phyloP scores from a whole-genome alignment of 768 basidiomycete genomes.

The Russula lepida region DNA sequence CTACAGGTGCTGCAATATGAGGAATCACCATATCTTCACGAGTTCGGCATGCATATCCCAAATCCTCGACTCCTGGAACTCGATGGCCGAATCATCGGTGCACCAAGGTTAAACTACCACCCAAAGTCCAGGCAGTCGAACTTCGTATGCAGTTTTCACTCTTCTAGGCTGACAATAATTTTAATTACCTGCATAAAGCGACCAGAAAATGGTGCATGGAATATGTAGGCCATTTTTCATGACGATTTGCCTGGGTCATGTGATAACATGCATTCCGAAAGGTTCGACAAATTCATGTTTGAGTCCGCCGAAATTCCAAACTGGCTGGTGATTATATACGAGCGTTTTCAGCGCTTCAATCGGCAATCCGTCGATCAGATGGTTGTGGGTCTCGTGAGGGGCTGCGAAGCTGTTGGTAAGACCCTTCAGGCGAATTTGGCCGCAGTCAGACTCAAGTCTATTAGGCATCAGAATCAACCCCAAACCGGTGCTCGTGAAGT shows the following conservation, averaged over 20 bases:
- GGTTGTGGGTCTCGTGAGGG: slow-evolving; percentile 41
- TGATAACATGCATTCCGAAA: slow-evolving; percentile 22
- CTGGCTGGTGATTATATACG: slow-evolving; percentile 63
- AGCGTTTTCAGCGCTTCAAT: slow-evolving; percentile 47
- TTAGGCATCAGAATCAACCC: slow-evolving; percentile 52
- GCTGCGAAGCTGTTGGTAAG: slow-evolving; percentile 53
- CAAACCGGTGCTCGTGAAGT: slow-evolving; percentile 36
- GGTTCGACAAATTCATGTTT: slow-evolving; percentile 66
- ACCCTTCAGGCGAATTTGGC: not conserved
- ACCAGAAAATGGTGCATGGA: slow-evolving; percentile 65
- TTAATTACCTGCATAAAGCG: slow-evolving; percentile 30
- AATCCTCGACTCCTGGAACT: slow-evolving; percentile 42
- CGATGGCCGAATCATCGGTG: slow-evolving; percentile 50
- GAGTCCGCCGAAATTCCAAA: slow-evolving; percentile 41
- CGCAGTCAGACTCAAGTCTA: not conserved
- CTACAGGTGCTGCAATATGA: slow-evolving; percentile 42
- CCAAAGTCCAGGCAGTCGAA: slow-evolving; percentile 43
- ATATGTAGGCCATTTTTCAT: slow-evolving; percentile 43
- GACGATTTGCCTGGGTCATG: not conserved
- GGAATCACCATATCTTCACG: slow-evolving; percentile 45
- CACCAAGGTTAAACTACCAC: slow-evolving; percentile 63
- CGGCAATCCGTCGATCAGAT: slow-evolving; percentile 40
- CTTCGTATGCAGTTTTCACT: slow-evolving; percentile 37
- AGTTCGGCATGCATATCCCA: slow-evolving; percentile 62
- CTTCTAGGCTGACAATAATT: not conserved